Conservation (phyloP, 257 asterid genomes). For the Echium plantagineum region DNA sequence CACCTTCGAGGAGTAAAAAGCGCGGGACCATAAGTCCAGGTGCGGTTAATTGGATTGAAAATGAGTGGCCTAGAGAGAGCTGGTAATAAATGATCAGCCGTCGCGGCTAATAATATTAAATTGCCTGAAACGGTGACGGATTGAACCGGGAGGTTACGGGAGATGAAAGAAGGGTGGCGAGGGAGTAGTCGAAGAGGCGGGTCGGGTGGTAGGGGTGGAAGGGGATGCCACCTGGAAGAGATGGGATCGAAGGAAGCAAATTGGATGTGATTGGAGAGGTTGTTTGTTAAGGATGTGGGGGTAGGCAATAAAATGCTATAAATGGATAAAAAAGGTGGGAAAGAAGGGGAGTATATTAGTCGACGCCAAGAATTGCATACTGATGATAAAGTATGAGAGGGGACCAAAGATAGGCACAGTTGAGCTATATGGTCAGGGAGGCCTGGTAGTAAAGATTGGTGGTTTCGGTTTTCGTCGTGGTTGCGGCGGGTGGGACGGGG, state of each 20-base stretch:
- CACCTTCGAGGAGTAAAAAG: slow-evolving; percentile 58
- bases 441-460: slow-evolving; percentile 43
- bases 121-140: slow-evolving; percentile 42
- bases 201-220: slow-evolving; percentile 47
- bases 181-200: slow-evolving; percentile 34
- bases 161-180: slow-evolving; percentile 73
- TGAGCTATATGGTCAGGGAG: slow-evolving; percentile 67
- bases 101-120: slow-evolving; percentile 58
- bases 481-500: neutral
- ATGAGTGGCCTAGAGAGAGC: slow-evolving; percentile 55
- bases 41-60: slow-evolving; percentile 25
- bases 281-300: neutral
- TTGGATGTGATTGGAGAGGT: slow-evolving; percentile 14
- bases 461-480: slow-evolving; percentile 7
- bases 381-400: slow-evolving; percentile 42
- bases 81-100: slow-evolving; percentile 51
- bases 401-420: slow-evolving; percentile 42
- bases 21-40: slow-evolving; percentile 52
- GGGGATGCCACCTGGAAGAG: slow-evolving; percentile 38
- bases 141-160: slow-evolving; percentile 65
- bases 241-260: slow-evolving; percentile 62
- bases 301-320: slow-evolving; percentile 33
- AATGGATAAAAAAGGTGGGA: slow-evolving; percentile 67
- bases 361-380: slow-evolving; percentile 71
- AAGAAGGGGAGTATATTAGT: slow-evolving; percentile 56